Evolutionary conservation across 257 asterid genomes (phyloP).

Genomic region (Primulina tabacum): DNA sequence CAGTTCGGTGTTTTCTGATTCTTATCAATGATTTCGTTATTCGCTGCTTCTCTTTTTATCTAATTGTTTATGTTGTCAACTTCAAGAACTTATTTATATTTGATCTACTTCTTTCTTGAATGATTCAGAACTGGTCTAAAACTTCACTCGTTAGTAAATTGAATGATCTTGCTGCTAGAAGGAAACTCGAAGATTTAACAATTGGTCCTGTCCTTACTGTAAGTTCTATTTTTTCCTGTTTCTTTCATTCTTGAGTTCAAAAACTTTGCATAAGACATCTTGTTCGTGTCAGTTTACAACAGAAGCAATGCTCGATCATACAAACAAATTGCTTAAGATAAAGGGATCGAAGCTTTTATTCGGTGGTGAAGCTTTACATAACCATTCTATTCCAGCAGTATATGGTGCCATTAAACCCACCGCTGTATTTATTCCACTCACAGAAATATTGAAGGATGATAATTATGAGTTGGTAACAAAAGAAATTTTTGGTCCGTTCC

Average conservation of each 20-base stretch:
- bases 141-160: constrained; percentile 58
- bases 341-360: constrained; percentile 80
- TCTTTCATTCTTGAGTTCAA: not conserved
- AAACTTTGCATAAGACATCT: not conserved
- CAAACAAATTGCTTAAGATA: constrained; percentile 66
- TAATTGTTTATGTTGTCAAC: not conserved
- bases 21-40: not conserved
- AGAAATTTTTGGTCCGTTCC: constrained; percentile 95
- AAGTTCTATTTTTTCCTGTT: constrained; percentile 21
- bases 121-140: constrained; percentile 71
- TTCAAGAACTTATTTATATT: not conserved
- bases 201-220: constrained; percentile 95
- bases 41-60: not conserved
- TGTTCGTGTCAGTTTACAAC: constrained; percentile 61
- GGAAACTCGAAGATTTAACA: constrained; percentile 86
- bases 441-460: constrained; percentile 65
- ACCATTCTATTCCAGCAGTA: constrained; percentile 74
- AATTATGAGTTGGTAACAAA: constrained; percentile 71
- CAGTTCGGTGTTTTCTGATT: constrained; percentile 7
- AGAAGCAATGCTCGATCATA: constrained; percentile 73
- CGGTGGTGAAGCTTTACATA: constrained; percentile 78
- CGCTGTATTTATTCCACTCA: constrained; percentile 87
- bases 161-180: constrained; percentile 64
- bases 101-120: not conserved
- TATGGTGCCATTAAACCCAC: constrained; percentile 96